Conservation (phyloP, 257 asterid species). For the Rhazya stricta region DNA sequence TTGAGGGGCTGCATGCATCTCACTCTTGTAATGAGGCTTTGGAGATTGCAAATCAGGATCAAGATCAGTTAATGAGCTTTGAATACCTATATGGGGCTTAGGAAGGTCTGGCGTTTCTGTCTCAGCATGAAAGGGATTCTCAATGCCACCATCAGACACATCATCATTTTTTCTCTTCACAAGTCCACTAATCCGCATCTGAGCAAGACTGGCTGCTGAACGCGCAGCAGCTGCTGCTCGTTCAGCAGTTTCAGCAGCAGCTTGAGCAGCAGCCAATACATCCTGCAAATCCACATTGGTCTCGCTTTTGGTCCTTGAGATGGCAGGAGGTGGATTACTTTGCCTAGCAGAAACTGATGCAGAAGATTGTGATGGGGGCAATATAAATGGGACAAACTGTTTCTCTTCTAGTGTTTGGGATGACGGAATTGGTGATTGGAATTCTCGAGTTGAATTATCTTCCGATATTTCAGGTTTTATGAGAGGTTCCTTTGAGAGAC, state of each 20-base stretch:
- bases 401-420: constrained; percentile 29
- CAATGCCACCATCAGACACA: constrained; percentile 24
- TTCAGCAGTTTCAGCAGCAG: constrained; percentile 88
- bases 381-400: constrained; percentile 58
- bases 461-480: constrained; percentile 5
- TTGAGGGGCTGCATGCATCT: constrained; percentile 12
- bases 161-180: constrained; percentile 38
- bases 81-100: constrained; percentile 24
- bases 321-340: constrained; percentile 17
- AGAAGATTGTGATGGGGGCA: constrained; percentile 51
- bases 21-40: constrained; percentile 19
- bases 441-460: constrained; percentile 28
- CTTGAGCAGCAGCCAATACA: constrained; percentile 77
- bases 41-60: constrained; percentile 29
- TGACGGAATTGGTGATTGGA: constrained; percentile 16
- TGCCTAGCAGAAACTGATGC: constrained; percentile 25
- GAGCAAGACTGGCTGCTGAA: constrained; percentile 87
- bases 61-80: constrained; percentile 30
- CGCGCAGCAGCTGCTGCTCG: constrained; percentile 94
- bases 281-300: constrained; percentile 57
- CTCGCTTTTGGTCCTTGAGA: constrained; percentile 30
- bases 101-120: constrained; percentile 19
- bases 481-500: constrained; percentile 17
- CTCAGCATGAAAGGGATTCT: constrained; percentile 50
- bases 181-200: constrained; percentile 66